These are phyloP conservation scores for Cyclanthera cordifolia DNA, from an alignment of 306 rosid species.

Conservation along the genomic window DNA sequence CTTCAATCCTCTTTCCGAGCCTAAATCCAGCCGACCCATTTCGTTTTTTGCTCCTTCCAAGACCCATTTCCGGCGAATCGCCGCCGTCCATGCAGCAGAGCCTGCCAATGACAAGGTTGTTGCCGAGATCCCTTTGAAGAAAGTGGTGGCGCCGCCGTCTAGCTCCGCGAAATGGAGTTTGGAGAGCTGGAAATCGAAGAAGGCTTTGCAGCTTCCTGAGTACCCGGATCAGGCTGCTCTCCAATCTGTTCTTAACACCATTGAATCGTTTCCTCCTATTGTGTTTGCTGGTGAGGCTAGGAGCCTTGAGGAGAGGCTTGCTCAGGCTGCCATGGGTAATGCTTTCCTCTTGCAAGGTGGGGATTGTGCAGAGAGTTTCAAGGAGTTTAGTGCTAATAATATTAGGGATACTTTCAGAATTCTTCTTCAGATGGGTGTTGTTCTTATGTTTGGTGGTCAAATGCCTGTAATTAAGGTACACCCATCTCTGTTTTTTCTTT, in stretches of 20 bases:
- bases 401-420: constrained; percentile 60
- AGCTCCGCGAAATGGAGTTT: constrained; percentile 30
- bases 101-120: constrained; percentile 15
- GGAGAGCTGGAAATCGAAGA: constrained; percentile 53
- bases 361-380: constrained; percentile 69
- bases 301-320: constrained; percentile 53
- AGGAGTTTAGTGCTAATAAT: constrained; percentile 61
- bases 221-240: constrained; percentile 45
- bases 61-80: constrained; percentile 26
- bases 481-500: background rate
- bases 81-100: constrained; percentile 53
- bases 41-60: constrained; percentile 21
- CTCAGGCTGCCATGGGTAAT: constrained; percentile 58
- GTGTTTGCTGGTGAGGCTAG: constrained; percentile 76
- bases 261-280: constrained; percentile 57
- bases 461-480: constrained; percentile 52
- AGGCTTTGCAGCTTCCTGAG: constrained; percentile 52
- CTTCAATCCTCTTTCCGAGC: constrained; percentile 18
- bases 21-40: constrained; percentile 34
- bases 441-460: constrained; percentile 73
- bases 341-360: constrained; percentile 68
- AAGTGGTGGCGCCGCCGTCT: constrained; percentile 4
- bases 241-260: constrained; percentile 38
- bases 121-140: constrained; percentile 15
- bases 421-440: constrained; percentile 63